phyloP scores from a whole-genome alignment of 306 rosid genomes.

The Pueraria montana region DNA sequence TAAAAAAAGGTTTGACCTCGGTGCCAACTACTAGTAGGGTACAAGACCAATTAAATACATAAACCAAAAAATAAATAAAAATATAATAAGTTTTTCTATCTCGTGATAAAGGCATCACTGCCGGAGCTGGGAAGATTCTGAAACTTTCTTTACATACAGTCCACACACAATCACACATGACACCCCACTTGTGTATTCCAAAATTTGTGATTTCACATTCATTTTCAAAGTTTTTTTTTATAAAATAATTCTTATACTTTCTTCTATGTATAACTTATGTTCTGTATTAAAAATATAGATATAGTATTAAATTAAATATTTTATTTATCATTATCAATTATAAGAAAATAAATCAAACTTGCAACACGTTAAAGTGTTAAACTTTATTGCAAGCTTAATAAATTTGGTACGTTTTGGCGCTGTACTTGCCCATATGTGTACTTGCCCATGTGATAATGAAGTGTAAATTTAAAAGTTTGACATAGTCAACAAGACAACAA shows the following conservation, averaged over 20 bases:
- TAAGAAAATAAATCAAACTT: neutral
- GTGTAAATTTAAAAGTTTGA: neutral
- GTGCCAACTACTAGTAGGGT: neutral
- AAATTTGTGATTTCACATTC: neutral
- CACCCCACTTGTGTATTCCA: neutral
- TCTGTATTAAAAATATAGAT: neutral
- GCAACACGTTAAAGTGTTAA: neutral
- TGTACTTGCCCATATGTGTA: no score
- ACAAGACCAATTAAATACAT: conserved; percentile 17
- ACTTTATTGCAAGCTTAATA: neutral
- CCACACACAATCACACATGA: neutral
- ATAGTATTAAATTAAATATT: neutral
- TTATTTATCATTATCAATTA: neutral
- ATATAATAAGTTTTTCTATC: neutral
- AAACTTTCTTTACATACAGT: neutral
- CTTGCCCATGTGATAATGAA: conserved; percentile 18
- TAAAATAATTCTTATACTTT: neutral
- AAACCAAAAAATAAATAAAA: neutral
- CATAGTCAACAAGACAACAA: neutral
- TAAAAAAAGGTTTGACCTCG: conserved; percentile 53
- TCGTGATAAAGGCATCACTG: neutral
- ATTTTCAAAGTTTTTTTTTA: neutral
- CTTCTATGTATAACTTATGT: neutral
- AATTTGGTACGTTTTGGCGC: neutral
- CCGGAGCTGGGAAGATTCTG: neutral